Evolutionary conservation across 2,329 filamentous ascomycete genomes (phyloP), one percentile per base, ranked within the genome.

Genomic region (Curvularia lunata): DNA sequence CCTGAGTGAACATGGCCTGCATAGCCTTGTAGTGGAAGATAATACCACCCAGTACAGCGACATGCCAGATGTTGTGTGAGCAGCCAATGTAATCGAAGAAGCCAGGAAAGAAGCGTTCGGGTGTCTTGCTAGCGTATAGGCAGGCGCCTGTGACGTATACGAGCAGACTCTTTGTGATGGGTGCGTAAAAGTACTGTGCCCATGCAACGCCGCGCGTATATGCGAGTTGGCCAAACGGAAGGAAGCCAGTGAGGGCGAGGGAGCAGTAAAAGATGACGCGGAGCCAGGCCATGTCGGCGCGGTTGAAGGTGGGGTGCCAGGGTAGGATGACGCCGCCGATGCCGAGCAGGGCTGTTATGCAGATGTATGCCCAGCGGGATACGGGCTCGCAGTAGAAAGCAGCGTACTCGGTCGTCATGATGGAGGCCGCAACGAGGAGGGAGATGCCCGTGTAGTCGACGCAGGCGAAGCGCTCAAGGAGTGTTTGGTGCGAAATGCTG

Each of bases 391-490:
- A 97, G 81, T 99, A 99, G 78, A 99, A 99, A 23, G 94, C 95
- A 0, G 95, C 97, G 80, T 98, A 99, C 76, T 99, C 95, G 34
- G 92, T 97, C 2, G 95, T 97, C 85, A 98, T 92, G 80, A 99
- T 99, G 55, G 91, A 96, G 9, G 95, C 92, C 2, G 95, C 92
- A 51, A 99, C 95, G 25, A 99, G 85, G 49, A 99, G 83, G 1
- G 93, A 97, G 66, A 99, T 99, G 54, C 95, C 95, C 0, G 95
- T 98, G 79, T 99, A 99, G 77, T 99, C 95, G 58, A 99, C 92
- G 76, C 95, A 99, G 18, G 95, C 95, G 71, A 99, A 98, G 61
- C 92, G 90, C 75, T 96, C 95, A 79, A 99, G 90, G 41, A 96
- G 86, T 19, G 88, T 86, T 70, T 96, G 88, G 66, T 96, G 91